phyloP scores from a whole-genome alignment of 1,284 basidiomycete species.

The Ganoderma multipileum region DNA sequence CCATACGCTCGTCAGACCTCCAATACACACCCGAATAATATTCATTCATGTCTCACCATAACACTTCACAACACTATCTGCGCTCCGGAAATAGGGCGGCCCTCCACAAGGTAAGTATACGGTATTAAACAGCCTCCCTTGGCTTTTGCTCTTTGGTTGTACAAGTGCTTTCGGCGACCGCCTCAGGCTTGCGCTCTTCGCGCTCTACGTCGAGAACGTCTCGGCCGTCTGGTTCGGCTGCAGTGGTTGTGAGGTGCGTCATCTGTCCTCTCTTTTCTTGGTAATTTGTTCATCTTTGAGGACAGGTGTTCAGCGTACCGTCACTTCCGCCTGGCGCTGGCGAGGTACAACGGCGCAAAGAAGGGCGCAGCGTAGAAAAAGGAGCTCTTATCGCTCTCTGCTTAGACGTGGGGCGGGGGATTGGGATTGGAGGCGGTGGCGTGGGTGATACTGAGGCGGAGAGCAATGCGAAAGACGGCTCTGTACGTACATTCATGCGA shows the following conservation, averaged over 20 bases:
- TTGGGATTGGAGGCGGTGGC: not conserved
- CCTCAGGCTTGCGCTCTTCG: slow-evolving; percentile 79
- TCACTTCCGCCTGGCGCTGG: slow-evolving; percentile 91
- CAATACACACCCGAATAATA: too few species aligned
- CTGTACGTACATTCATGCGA: not conserved
- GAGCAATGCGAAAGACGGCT: not conserved
- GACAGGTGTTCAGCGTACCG: slow-evolving; percentile 88
- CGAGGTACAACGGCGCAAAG: slow-evolving; percentile 50
- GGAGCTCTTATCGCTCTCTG: slow-evolving; percentile 20
- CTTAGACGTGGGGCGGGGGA: not conserved
- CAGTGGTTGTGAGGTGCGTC: too few species aligned
- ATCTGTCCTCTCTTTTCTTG: slow-evolving; percentile 31
- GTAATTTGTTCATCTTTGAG: too few species aligned
- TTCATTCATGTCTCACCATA: too few species aligned
- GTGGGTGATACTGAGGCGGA: not conserved
- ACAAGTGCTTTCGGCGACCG: too few species aligned
- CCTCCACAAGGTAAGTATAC: too few species aligned
- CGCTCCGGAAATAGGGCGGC: too few species aligned
- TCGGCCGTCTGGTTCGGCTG: slow-evolving; percentile 92
- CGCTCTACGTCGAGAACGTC: slow-evolving; percentile 89
- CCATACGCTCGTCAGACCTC: too few species aligned
- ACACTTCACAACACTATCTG: too few species aligned
- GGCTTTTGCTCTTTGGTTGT: too few species aligned
- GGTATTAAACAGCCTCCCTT: too few species aligned
- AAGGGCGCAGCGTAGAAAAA: slow-evolving; percentile 41